A percentile compares a stretch with the other conserved stretches of the same genome.
Evolutionary conservation across 2,329 filamentous ascomycete genomes (phyloP).

Genomic region (Lojkania enalia): DNA sequence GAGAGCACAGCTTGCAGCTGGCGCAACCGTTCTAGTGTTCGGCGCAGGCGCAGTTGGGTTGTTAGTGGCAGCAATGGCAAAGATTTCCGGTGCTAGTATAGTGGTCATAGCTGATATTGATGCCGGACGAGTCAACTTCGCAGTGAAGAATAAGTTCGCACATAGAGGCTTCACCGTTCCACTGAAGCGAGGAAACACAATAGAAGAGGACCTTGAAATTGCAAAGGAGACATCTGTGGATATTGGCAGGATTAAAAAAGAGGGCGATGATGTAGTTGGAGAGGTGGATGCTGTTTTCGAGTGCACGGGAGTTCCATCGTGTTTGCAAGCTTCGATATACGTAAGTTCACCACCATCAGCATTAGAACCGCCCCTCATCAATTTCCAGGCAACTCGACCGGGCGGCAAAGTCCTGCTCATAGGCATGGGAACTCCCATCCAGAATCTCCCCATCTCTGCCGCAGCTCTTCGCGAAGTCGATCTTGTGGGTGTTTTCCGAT

Average conservation of each 20-base stretch:
- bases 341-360: slow-evolving; percentile 36
- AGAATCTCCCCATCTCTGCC: slow-evolving; percentile 72
- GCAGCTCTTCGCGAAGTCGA: slow-evolving; percentile 76
- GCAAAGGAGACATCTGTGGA: slow-evolving; percentile 55
- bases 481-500: slow-evolving; percentile 76
- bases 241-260: slow-evolving; percentile 44
- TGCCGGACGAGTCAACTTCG: slow-evolving; percentile 59
- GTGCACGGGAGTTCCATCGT: slow-evolving; percentile 75
- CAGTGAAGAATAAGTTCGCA: slow-evolving; percentile 54
- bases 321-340: slow-evolving; percentile 75
- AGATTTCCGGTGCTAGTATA: slow-evolving; percentile 56
- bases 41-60: slow-evolving; percentile 65
- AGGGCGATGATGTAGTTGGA: slow-evolving; percentile 41
- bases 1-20: slow-evolving; percentile 53
- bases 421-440: slow-evolving; percentile 77
- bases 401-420: slow-evolving; percentile 76
- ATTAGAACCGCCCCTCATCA: slow-evolving; percentile 14
- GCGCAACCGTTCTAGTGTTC: slow-evolving; percentile 59
- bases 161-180: slow-evolving; percentile 51
- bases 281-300: slow-evolving; percentile 74
- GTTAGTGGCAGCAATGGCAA: slow-evolving; percentile 60
- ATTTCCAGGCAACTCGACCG: slow-evolving; percentile 58
- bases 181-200: slow-evolving; percentile 50
- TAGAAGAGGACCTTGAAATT: slow-evolving; percentile 58
- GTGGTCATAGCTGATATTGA: slow-evolving; percentile 67